phyloP scores from a whole-genome alignment of 2,329 filamentous ascomycete genomes.

The Trichophaea hybrida region DNA sequence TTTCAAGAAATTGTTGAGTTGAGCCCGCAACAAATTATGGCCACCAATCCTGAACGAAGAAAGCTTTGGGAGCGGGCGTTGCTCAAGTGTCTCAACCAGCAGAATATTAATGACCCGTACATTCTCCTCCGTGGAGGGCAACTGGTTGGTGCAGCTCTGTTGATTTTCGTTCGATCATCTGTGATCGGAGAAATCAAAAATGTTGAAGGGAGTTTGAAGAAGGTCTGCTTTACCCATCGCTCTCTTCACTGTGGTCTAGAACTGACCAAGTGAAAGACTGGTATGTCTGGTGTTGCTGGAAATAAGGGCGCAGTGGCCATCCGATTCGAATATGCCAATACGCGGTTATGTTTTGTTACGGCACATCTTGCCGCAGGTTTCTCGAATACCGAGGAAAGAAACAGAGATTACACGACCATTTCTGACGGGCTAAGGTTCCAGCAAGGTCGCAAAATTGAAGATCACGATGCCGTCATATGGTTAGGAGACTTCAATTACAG shows the following conservation, averaged over 20 bases:
- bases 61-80: constrained; percentile 78
- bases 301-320: constrained; percentile 98
- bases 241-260: background rate
- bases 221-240: constrained; percentile 36
- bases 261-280: constrained; percentile 36
- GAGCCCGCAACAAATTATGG: constrained; percentile 97
- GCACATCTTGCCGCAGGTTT: constrained; percentile 94
- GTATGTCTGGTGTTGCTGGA: constrained; percentile 90
- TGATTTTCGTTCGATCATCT: constrained; percentile 75
- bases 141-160: constrained; percentile 81
- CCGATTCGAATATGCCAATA: constrained; percentile 85
- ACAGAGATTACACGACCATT: constrained; percentile 83
- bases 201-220: constrained; percentile 90
- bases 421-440: constrained; percentile 79
- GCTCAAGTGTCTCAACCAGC: constrained; percentile 57
- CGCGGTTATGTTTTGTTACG: constrained; percentile 86
- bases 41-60: constrained; percentile 76
- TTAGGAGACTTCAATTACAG: constrained; percentile 97
- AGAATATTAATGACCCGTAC: constrained; percentile 61
- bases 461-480: constrained; percentile 88
- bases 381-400: constrained; percentile 89
- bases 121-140: constrained; percentile 83
- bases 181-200: constrained; percentile 76
- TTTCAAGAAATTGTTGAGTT: constrained; percentile 99
- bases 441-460: constrained; percentile 74